Conservation (phyloP, 768 basidiomycete species). For the Agrocybe chaxingu region DNA sequence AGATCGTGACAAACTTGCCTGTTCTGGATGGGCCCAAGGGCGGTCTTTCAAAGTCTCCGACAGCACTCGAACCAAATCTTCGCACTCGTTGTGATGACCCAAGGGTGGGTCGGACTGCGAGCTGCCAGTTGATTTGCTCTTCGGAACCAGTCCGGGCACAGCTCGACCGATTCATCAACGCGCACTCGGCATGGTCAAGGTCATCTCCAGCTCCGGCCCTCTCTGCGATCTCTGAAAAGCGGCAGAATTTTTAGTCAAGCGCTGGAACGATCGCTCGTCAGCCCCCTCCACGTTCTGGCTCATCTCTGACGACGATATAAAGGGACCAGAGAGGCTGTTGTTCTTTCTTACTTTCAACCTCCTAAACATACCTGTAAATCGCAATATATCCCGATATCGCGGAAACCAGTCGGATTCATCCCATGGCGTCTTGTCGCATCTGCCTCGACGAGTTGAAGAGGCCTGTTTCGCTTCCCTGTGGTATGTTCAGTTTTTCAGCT, state of each 20-base stretch:
- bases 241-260: too few relatives aligned
- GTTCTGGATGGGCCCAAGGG: conserved; percentile 22
- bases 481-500: conserved; percentile 30
- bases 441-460: conserved; percentile 53
- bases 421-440: conserved; percentile 54
- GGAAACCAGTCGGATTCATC: conserved; percentile 6
- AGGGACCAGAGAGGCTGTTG: neutral
- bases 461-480: conserved; percentile 63
- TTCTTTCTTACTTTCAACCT: conserved; percentile 1
- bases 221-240: conserved; percentile 2
- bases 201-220: conserved; percentile 13
- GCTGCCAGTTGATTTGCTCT: conserved; percentile 10
- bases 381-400: conserved; percentile 12
- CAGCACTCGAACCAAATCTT: conserved; percentile 16
- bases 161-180: conserved; percentile 19
- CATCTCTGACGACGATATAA: conserved; percentile 7
- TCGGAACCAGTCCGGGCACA: conserved; percentile 18
- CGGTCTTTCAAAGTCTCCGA: conserved; percentile 34
- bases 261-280: conserved; percentile 2
- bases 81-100: conserved; percentile 8
- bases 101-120: conserved; percentile 3
- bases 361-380: neutral
- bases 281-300: conserved; percentile 10
- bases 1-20: conserved; percentile 12
- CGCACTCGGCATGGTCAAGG: conserved; percentile 15